Conservation (phyloP, 768 basidiomycete species). For the Leucosporidium yakuticum region DNA sequence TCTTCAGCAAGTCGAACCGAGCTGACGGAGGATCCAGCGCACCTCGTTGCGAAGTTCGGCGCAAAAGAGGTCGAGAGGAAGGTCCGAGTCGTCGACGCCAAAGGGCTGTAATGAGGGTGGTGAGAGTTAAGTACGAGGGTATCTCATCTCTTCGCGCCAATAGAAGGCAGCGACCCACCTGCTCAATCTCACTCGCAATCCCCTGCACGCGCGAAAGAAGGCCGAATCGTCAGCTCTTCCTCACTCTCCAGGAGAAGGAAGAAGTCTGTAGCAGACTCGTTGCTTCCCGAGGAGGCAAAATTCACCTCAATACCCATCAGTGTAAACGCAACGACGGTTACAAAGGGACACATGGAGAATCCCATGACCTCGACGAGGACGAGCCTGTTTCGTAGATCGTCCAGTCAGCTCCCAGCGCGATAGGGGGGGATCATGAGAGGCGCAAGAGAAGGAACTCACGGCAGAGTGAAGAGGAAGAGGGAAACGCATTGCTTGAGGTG, state of each 20-base stretch:
- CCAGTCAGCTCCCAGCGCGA: too few species aligned
- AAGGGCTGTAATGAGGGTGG: constrained; percentile 14
- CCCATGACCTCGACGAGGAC: constrained; percentile 58
- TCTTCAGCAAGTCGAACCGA: too few species aligned
- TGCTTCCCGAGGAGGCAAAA: too few species aligned
- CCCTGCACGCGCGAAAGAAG: constrained; percentile 12
- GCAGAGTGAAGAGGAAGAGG: constrained; percentile 82
- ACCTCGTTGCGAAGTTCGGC: constrained; percentile 36
- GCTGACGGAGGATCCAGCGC: too few species aligned
- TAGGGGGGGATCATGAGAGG: too few species aligned
- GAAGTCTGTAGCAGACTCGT: too few species aligned
- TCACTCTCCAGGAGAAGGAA: too few species aligned
- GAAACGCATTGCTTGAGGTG: constrained; percentile 81
- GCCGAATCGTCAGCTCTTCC: too few species aligned
- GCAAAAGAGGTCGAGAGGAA: constrained; percentile 34
- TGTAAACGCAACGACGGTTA: background rate
- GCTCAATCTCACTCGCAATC: constrained; percentile 14
- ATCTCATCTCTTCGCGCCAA: background rate
- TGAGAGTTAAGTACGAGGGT: background rate
- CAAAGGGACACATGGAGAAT: constrained; percentile 14
- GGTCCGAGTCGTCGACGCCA: constrained; percentile 31
- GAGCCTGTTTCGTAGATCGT: too few species aligned
- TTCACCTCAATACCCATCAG: background rate
- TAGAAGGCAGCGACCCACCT: background rate
- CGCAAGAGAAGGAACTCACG: constrained; percentile 42